These are phyloP conservation scores for Colletotrichum ledebouriae DNA, from an alignment of 2,329 filamentous ascomycete genomes.

Conservation along the genomic window DNA sequence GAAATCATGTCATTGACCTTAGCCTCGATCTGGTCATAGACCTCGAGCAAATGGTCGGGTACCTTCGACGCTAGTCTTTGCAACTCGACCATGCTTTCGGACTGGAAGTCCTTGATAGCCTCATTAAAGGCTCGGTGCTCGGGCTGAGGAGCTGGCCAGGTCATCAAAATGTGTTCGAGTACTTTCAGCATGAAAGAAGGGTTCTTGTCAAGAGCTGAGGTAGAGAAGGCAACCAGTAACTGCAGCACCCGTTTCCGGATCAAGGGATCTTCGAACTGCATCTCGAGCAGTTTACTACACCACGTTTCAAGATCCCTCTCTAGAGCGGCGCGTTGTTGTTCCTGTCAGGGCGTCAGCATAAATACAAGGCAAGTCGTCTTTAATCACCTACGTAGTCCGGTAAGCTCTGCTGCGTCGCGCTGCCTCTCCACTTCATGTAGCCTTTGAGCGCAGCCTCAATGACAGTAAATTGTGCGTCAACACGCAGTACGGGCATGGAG, in stretches of 20 bases:
- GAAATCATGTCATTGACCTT: constrained; percentile 86
- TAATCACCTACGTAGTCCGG: constrained; percentile 38
- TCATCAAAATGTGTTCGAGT: constrained; percentile 90
- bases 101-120: constrained; percentile 89
- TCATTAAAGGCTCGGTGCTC: constrained; percentile 84
- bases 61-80: constrained; percentile 91
- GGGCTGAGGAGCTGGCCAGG: constrained; percentile 79
- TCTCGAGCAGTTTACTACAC: constrained; percentile 78
- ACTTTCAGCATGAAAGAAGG: constrained; percentile 88
- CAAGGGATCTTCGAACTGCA: constrained; percentile 85
- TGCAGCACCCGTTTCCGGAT: constrained; percentile 86
- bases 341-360: constrained; percentile 45
- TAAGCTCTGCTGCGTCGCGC: constrained; percentile 41
- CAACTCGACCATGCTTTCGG: constrained; percentile 86
- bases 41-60: constrained; percentile 88
- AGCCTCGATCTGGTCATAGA: constrained; percentile 88
- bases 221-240: constrained; percentile 86
- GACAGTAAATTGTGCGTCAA: constrained; percentile 91
- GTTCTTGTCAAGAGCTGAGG: constrained; percentile 81
- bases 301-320: constrained; percentile 77
- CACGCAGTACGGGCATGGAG: constrained; percentile 79
- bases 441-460: constrained; percentile 91
- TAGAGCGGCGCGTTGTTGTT: constrained; percentile 68
- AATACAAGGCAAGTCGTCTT: not conserved
- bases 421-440: constrained; percentile 80